Conservation (phyloP, 2,329 filamentous ascomycete species). For the Fusarium odoratissimum region DNA sequence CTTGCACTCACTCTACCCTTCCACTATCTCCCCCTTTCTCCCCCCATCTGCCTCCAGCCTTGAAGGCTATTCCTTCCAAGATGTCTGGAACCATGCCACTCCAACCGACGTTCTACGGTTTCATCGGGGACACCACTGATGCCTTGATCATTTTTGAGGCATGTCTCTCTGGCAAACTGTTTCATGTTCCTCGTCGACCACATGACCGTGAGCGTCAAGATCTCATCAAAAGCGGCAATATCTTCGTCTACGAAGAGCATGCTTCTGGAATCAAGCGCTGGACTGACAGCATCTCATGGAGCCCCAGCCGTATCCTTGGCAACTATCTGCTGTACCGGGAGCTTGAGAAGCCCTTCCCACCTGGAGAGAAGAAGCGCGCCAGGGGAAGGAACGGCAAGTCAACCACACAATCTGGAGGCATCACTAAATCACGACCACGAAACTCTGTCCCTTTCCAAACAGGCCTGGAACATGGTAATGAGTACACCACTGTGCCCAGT, state of each 20-base stretch:
- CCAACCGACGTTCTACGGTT: conserved; percentile 74
- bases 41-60: background rate
- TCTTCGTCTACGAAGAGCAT: conserved; percentile 93
- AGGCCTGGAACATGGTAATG: conserved; percentile 18
- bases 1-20: background rate
- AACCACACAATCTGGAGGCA: conserved; percentile 41
- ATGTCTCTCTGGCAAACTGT: conserved; percentile 75
- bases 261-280: conserved; percentile 92
- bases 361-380: conserved; percentile 86
- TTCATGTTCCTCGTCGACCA: conserved; percentile 83
- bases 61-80: background rate
- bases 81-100: conserved; percentile 51
- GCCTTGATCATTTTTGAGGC: conserved; percentile 85
- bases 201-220: conserved; percentile 84
- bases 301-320: conserved; percentile 84
- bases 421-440: conserved; percentile 51
- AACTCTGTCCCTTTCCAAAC: conserved; percentile 21
- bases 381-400: conserved; percentile 72
- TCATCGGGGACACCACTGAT: conserved; percentile 76
- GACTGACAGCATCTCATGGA: conserved; percentile 94
- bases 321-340: conserved; percentile 91
- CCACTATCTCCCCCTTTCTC: background rate
- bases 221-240: conserved; percentile 84
- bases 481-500: conserved; percentile 18
- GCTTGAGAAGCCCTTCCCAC: conserved; percentile 79